These are phyloP conservation scores for Cutaneotrichosporon spelunceum DNA, from an alignment of 1,284 basidiomycete species.

Conservation along the genomic window DNA sequence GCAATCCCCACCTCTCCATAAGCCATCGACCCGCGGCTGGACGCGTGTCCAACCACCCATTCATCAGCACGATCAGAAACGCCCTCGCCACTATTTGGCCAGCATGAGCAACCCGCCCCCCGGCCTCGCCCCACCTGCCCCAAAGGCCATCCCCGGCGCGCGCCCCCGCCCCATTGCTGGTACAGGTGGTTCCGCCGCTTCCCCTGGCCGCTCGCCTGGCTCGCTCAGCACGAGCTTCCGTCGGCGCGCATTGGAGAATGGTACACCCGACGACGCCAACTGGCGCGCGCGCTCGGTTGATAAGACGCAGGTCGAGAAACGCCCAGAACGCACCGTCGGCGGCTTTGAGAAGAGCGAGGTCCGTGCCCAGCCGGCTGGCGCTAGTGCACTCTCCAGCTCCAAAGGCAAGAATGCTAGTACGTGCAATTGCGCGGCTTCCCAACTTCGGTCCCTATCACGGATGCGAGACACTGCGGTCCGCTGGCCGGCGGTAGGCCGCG, in stretches of 20 bases:
- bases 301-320: slow-evolving; percentile 8
- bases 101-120: slow-evolving; percentile 6
- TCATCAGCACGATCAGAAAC: neutral
- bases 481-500: too few relatives aligned
- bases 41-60: neutral
- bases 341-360: slow-evolving; percentile 40
- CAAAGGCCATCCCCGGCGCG: slow-evolving; percentile 37
- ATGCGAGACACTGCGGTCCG: too few relatives aligned
- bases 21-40: neutral
- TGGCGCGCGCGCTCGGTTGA: slow-evolving; percentile 28
- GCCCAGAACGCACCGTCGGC: slow-evolving; percentile 36
- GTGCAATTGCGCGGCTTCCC: neutral
- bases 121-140: neutral
- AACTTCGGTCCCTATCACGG: too few relatives aligned
- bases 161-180: slow-evolving; percentile 37
- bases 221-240: slow-evolving; percentile 10
- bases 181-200: slow-evolving; percentile 13
- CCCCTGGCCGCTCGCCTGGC: slow-evolving; percentile 8
- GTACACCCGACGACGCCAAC: slow-evolving; percentile 28
- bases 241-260: slow-evolving; percentile 17
- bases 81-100: neutral
- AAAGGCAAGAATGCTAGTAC: slow-evolving; percentile 19
- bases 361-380: slow-evolving; percentile 14
- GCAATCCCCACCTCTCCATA: neutral
- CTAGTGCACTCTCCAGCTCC: slow-evolving; percentile 20